A percentile compares a stretch with the other conserved stretches of the same genome.
Evolutionary conservation across 257 asterid species (phyloP).

Genomic region (Salvia hispanica): DNA sequence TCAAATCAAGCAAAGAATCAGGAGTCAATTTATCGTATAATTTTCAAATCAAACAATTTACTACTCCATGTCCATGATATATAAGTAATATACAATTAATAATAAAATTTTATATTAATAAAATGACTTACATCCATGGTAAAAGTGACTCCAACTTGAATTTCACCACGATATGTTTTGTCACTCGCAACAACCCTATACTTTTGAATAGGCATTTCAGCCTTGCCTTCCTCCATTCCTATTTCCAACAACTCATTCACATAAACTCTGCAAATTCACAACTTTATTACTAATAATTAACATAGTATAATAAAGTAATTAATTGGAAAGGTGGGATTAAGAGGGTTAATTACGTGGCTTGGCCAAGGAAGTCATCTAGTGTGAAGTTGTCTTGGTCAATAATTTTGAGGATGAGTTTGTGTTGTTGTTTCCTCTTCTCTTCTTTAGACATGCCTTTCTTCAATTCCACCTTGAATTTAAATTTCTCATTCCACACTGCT

Average conservation of each 20-base stretch:
- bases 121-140: constrained; percentile 40
- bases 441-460: constrained; percentile 22
- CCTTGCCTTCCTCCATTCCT: constrained; percentile 64
- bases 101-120: too few species aligned
- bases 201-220: constrained; percentile 51
- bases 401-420: constrained; percentile 61
- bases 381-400: constrained; percentile 68
- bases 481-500: constrained; percentile 72
- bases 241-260: constrained; percentile 55
- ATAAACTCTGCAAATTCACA: constrained; percentile 44
- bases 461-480: constrained; percentile 54
- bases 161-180: constrained; percentile 57
- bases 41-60: too few species aligned
- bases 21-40: too few species aligned
- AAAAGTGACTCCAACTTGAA: constrained; percentile 57
- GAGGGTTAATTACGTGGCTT: constrained; percentile 50
- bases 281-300: too few species aligned
- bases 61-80: too few species aligned
- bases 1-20: too few species aligned
- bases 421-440: constrained; percentile 31
- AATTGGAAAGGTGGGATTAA: too few species aligned
- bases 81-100: too few species aligned
- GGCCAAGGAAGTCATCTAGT: constrained; percentile 62
- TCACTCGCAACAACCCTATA: constrained; percentile 49
- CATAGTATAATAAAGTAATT: too few species aligned